These are phyloP conservation scores for Posidonia australis DNA, from an alignment of 106 monocot genomes.

Conservation along the genomic window DNA sequence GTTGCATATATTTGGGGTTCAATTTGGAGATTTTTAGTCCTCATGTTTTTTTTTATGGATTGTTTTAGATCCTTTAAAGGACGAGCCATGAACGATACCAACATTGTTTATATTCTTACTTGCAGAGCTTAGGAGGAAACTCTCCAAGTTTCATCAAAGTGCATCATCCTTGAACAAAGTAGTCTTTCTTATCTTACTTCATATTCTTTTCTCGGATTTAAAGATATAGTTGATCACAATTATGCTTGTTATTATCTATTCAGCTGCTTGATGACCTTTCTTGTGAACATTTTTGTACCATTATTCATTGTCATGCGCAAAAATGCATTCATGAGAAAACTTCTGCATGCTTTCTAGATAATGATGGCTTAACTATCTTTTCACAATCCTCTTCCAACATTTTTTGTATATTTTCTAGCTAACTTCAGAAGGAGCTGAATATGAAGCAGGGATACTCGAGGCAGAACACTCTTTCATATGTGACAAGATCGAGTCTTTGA, in stretches of 20 bases:
- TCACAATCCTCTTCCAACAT: not conserved
- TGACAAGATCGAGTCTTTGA: constrained; percentile 48
- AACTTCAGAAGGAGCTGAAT: constrained; percentile 28
- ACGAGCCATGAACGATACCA: no score
- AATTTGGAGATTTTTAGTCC: no score
- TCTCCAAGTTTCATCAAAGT: constrained; percentile 29
- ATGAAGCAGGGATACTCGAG: constrained; percentile 58
- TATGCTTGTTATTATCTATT: no score
- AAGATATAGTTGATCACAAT: not conserved
- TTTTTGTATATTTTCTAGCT: constrained; percentile 19
- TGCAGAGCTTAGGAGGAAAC: constrained; percentile 43
- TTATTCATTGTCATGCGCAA: no score
- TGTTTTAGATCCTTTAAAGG: no score
- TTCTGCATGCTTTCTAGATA: not conserved
- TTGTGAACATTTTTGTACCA: no score
- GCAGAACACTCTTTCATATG: constrained; percentile 65
- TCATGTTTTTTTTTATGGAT: no score
- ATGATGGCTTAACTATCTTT: not conserved
- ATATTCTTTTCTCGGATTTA: not conserved
- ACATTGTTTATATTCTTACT: not conserved
- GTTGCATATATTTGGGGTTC: no score
- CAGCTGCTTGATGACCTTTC: no score
- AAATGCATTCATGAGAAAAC: no score
- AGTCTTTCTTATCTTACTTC: constrained; percentile 7
- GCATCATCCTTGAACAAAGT: constrained; percentile 25